Conservation (phyloP, 1,284 basidiomycete genomes). For the Trametes hirsuta region DNA sequence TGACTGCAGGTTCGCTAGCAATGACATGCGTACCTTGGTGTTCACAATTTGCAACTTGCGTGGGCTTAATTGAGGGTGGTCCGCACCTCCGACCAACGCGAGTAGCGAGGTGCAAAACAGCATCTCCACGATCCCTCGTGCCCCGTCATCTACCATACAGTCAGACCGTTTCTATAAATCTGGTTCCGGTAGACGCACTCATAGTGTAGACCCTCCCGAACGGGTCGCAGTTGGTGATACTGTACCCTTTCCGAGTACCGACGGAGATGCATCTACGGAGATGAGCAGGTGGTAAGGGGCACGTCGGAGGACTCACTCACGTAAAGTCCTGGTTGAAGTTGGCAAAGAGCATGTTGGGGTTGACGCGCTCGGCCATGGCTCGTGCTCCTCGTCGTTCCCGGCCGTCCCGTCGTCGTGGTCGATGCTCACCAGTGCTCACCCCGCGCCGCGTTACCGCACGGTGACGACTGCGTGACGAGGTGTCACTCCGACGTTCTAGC, state of each 20-base stretch:
- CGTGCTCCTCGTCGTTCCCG: not conserved
- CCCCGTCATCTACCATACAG: constrained; percentile 74
- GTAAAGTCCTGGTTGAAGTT: constrained; percentile 91
- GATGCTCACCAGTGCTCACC: constrained; percentile 11
- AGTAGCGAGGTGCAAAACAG: constrained; percentile 98
- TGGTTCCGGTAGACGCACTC: constrained; percentile 57
- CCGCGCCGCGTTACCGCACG: constrained; percentile 6
- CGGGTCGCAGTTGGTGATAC: constrained; percentile 97
- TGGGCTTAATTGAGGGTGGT: constrained; percentile 86
- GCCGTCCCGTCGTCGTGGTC: constrained; percentile 10
- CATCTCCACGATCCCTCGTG: constrained; percentile 97
- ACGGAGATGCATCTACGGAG: constrained; percentile 83
- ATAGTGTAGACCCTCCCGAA: constrained; percentile 95
- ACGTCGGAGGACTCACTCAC: constrained; percentile 45
- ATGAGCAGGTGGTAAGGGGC: constrained; percentile 9
- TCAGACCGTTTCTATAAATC: not conserved
- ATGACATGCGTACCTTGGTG: constrained; percentile 73
- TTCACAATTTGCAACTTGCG: constrained; percentile 97
- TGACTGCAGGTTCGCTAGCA: not conserved
- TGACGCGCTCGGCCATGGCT: constrained; percentile 40
- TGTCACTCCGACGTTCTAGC: no score
- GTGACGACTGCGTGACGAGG: constrained; percentile 6
- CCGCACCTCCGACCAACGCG: constrained; percentile 93
- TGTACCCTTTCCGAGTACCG: constrained; percentile 94
- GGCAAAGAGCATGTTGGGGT: constrained; percentile 74